Evolutionary conservation across 2,329 filamentous ascomycete genomes (phyloP), one percentile per base, ranked within the genome.

Genomic region (Stemphylium vesicarium): DNA sequence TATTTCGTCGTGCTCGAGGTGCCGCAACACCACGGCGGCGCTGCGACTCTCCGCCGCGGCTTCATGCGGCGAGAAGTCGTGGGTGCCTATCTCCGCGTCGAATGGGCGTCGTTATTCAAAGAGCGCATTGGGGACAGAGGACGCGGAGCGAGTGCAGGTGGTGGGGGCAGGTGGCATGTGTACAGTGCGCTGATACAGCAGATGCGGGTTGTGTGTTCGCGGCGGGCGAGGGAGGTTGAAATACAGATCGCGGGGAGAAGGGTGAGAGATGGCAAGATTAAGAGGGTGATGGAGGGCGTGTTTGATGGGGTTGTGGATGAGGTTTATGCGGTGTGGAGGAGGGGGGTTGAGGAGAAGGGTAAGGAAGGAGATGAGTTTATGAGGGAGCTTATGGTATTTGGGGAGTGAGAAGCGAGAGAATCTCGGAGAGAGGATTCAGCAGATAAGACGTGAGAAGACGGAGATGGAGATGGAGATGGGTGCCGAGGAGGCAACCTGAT

Each of bases 311-410:
- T 12, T 32, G 10, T 42, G 12, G 4, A 12, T 8, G 16, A 6
- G n/a, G 10, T 32, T 4, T 26, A 38, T 4, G 18, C 2, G 12
- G n/a, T 20, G 8, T 37, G 46, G 15, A 18, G 4, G 26, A 18
- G 20, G 16, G 22, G 20, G 10, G 37, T 24, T 7, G 6, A 12
- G 6, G 13, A 38, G 13, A 10, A 7, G 16, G 9, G 10, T 4
- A 51, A 3, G 22, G 39, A 48, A 12, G 38, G 43, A 4, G 26
- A 53, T 5, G 20, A 18, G 24, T 49, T 56, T n/a, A 45, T 53
- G 35, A 26, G 48, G 16, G 49, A 56, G 20, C 53, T 56, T 1
- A 53, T 49, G 43, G 53, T 36, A 10, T 53, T 49, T 29, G 53
- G 41, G 10, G 20, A 31, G 32, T 46, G 6, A 4, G 20, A 6